phyloP scores from a whole-genome alignment of 805 yeast species.

The Sungouiozyma ichnusensis region DNA sequence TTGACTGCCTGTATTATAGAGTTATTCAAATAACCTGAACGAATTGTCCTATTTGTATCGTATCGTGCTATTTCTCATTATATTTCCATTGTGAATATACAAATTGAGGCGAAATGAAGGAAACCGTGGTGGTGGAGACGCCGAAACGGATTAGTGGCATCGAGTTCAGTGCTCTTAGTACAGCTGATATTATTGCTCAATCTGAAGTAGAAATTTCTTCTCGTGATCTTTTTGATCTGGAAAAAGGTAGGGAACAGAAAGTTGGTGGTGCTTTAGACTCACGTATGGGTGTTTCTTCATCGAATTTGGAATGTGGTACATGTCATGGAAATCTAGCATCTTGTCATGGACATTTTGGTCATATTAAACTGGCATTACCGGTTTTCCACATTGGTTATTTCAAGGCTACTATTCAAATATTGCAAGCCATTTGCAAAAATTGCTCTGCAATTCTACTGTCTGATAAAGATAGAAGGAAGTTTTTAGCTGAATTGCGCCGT shows the following conservation, averaged over 20 bases:
- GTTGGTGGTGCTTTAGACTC: constrained; percentile 82
- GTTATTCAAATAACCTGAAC: no score
- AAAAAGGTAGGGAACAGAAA: constrained; percentile 77
- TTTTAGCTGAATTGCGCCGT: constrained; percentile 66
- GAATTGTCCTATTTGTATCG: no score
- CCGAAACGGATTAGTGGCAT: constrained; percentile 87
- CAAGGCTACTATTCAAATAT: constrained; percentile 76
- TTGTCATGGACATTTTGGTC: constrained; percentile 98
- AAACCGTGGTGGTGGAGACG: constrained; percentile 52
- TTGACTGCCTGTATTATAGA: no score
- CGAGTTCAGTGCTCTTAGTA: constrained; percentile 87
- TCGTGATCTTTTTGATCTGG: constrained; percentile 84
- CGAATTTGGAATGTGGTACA: constrained; percentile 75
- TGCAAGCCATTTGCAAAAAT: constrained; percentile 84
- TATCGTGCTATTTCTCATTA: no score
- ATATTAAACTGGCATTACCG: constrained; percentile 83
- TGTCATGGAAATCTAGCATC: constrained; percentile 88
- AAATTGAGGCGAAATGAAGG: constrained; percentile 24
- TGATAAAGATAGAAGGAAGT: constrained; percentile 59
- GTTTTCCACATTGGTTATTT: constrained; percentile 97
- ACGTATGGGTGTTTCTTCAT: constrained; percentile 88
- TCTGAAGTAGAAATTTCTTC: constrained; percentile 90
- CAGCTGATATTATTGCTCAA: constrained; percentile 84
- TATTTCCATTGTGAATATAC: no score
- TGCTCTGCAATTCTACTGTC: constrained; percentile 74